Conservation (phyloP, 2,329 filamentous ascomycete genomes). For the Fusarium pilosicola region DNA sequence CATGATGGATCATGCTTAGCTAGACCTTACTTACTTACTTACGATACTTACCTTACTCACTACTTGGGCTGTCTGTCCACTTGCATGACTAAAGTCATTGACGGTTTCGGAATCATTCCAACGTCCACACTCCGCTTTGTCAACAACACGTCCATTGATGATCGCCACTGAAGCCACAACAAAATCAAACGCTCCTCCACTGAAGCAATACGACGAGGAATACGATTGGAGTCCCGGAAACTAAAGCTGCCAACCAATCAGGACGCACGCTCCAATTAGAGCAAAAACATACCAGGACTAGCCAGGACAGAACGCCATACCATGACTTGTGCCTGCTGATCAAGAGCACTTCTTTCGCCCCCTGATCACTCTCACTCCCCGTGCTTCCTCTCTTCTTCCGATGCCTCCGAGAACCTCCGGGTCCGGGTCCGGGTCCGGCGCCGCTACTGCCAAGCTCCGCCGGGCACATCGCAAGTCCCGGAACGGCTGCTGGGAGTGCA, state of each 20-base stretch:
- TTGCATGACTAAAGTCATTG: not conserved
- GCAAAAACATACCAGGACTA: not conserved
- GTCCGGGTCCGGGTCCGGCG: slow-evolving; percentile 24
- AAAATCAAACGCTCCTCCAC: no score
- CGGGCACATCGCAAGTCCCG: slow-evolving; percentile 54
- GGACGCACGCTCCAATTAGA: not conserved
- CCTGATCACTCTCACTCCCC: not conserved
- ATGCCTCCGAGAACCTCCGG: slow-evolving; percentile 35
- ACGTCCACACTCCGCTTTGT: not conserved
- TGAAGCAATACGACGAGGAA: not conserved
- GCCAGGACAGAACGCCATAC: not conserved
- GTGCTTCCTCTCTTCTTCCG: not conserved
- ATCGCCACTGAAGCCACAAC: not conserved
- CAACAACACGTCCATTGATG: not conserved
- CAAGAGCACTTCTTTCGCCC: slow-evolving; percentile 2
- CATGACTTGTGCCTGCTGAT: slow-evolving; percentile 13
- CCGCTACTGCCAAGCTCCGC: slow-evolving; percentile 44
- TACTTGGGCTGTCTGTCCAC: not conserved
- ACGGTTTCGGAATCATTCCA: not conserved
- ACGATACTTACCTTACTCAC: not conserved
- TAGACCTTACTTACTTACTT: no score
- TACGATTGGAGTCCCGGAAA: not conserved
- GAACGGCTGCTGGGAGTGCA: slow-evolving; percentile 54
- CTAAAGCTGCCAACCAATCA: slow-evolving; percentile 1
- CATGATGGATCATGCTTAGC: no score